Evolutionary conservation across 352 stramenopile genomes (phyloP).

Genomic region (Phytophthora cactorum): DNA sequence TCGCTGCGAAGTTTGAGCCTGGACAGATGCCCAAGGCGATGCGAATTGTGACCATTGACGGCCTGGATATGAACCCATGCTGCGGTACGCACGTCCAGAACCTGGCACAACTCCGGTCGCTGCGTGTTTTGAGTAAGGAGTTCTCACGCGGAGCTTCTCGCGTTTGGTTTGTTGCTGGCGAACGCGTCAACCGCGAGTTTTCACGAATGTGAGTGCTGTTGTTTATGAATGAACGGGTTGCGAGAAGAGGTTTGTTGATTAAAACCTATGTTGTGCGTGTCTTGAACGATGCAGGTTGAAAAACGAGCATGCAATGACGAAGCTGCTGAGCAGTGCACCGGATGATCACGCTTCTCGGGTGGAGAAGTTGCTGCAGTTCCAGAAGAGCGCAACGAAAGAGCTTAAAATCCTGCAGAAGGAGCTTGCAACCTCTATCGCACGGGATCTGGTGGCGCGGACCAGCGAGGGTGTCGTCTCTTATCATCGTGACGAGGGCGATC

Average conservation of each 20-base stretch:
- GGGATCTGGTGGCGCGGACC: constrained; percentile 45
- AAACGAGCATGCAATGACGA: constrained; percentile 73
- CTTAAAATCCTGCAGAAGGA: constrained; percentile 81
- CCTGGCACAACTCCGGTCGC: constrained; percentile 67
- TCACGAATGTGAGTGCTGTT: constrained; percentile 60
- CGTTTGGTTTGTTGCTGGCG: constrained; percentile 86
- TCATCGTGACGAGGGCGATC: constrained; percentile 66
- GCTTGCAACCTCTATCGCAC: constrained; percentile 55
- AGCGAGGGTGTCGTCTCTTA: constrained; percentile 48
- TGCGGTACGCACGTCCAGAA: constrained; percentile 89
- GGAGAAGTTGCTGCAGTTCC: constrained; percentile 68
- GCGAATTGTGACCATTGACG: constrained; percentile 85
- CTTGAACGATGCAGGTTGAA: constrained; percentile 41
- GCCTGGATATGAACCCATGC: constrained; percentile 87
- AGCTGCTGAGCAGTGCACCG: constrained; percentile 70
- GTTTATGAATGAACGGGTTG: not conserved
- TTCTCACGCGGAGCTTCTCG: constrained; percentile 66
- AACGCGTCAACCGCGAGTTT: constrained; percentile 83
- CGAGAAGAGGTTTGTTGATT: constrained; percentile 1
- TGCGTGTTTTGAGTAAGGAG: constrained; percentile 81
- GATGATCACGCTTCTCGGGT: constrained; percentile 72
- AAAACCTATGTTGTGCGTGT: not conserved
- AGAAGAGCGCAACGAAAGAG: constrained; percentile 66
- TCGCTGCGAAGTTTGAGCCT: constrained; percentile 65
- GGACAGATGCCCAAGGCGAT: constrained; percentile 68